Conservation (phyloP, 2,329 filamentous ascomycete genomes). For the Metarhizium brunneum region DNA sequence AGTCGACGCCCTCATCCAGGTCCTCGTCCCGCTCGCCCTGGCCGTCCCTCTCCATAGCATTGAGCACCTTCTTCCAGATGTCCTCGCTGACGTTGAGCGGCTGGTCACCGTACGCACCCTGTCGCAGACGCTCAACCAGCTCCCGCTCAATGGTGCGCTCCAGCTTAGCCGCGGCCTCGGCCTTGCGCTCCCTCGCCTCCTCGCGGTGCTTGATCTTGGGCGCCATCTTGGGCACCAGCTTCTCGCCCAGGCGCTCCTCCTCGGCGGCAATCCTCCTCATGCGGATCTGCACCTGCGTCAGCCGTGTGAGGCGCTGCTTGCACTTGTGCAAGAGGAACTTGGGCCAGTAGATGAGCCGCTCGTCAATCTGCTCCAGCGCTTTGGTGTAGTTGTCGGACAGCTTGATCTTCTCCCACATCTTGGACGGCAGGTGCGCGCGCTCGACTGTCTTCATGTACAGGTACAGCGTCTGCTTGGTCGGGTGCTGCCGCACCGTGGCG, state of each 20-base stretch:
- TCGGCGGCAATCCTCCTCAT: slow-evolving; percentile 76
- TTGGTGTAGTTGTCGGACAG: slow-evolving; percentile 84
- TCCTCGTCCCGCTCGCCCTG: slow-evolving; percentile 79
- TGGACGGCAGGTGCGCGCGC: slow-evolving; percentile 76
- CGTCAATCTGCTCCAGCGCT: slow-evolving; percentile 79
- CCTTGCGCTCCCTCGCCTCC: slow-evolving; percentile 65
- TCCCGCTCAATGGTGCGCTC: slow-evolving; percentile 94
- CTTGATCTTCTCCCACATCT: slow-evolving; percentile 91
- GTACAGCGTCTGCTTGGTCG: slow-evolving; percentile 74
- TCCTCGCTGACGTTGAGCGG: slow-evolving; percentile 90
- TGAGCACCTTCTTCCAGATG: slow-evolving; percentile 96
- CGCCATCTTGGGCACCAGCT: slow-evolving; percentile 76
- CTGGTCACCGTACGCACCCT: slow-evolving; percentile 88
- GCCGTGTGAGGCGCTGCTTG: slow-evolving; percentile 86
- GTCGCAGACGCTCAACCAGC: slow-evolving; percentile 80
- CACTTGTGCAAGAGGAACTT: slow-evolving; percentile 91
- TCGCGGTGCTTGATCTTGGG: slow-evolving; percentile 79
- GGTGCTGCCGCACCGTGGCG: slow-evolving; percentile 80
- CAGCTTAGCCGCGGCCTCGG: slow-evolving; percentile 79
- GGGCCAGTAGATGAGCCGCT: slow-evolving; percentile 83
- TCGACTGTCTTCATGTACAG: slow-evolving; percentile 96
- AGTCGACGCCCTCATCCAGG: slow-evolving; percentile 75
- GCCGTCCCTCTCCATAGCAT: slow-evolving; percentile 78
- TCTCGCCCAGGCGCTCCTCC: slow-evolving; percentile 82
- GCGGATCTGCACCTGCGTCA: slow-evolving; percentile 84